A percentile compares a stretch with the other conserved stretches of the same genome.
Conservation (phyloP, 176 grass and related monocot species). For the Paspalum notatum region DNA sequence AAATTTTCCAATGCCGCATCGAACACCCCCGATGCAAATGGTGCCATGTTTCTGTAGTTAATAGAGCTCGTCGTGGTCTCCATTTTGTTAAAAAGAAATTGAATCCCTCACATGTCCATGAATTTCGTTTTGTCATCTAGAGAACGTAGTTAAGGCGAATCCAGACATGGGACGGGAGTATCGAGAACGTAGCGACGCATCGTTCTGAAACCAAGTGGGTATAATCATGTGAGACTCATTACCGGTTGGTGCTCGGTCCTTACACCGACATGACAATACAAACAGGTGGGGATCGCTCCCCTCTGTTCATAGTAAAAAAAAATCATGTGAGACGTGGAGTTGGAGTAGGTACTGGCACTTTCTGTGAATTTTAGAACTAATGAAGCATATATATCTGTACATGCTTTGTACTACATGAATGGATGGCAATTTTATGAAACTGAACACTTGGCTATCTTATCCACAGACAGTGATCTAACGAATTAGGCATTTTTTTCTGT, state of each 20-base stretch:
- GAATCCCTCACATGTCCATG: background rate
- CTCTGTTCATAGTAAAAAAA: no score
- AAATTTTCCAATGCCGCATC: no score
- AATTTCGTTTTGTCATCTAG: background rate
- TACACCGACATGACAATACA: no score
- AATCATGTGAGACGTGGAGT: no score
- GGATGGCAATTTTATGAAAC: background rate
- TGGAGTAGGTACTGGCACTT: background rate
- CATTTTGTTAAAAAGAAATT: background rate
- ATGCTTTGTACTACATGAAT: background rate
- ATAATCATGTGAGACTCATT: constrained; percentile 17
- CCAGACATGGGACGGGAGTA: background rate
- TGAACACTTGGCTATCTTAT: background rate
- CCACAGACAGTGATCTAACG: background rate
- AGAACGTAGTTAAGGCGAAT: background rate
- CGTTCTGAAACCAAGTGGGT: background rate
- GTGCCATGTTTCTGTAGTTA: background rate
- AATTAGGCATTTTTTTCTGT: background rate
- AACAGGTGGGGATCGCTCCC: no score
- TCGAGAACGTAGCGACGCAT: background rate
- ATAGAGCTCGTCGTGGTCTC: background rate
- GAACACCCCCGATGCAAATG: background rate
- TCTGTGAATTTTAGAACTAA: background rate
- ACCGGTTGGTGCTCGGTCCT: no score
- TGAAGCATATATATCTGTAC: background rate